These are phyloP conservation scores for Solanum medicagineum DNA, from an alignment of 257 asterid genomes.

Conservation along the genomic window DNA sequence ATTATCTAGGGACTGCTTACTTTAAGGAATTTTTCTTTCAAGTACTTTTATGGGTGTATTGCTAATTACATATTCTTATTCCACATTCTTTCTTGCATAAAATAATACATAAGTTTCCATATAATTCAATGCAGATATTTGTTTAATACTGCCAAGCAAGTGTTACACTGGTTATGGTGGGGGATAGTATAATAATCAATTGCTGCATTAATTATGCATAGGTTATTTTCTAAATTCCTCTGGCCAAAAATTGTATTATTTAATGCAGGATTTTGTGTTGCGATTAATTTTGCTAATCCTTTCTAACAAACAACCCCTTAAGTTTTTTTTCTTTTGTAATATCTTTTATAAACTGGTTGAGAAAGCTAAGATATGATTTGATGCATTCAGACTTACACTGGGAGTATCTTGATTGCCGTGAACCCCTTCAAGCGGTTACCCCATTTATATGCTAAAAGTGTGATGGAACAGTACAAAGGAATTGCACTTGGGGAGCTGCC, in stretches of 20 bases:
- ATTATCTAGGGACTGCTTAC: not conserved
- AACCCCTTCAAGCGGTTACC: conserved; percentile 75
- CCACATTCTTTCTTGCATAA: not conserved
- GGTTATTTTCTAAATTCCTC: not conserved
- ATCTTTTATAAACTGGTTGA: not conserved
- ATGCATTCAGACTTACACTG: conserved; percentile 72
- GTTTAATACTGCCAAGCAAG: not conserved
- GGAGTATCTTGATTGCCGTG: conserved; percentile 85
- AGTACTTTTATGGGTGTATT: not conserved
- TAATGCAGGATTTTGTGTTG: not conserved
- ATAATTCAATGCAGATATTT: not conserved
- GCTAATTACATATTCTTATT: not conserved
- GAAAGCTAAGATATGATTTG: not conserved
- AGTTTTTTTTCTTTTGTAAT: not conserved
- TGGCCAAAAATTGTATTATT: not conserved
- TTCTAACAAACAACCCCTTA: not conserved
- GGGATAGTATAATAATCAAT: not conserved
- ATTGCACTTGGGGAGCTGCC: conserved; percentile 61
- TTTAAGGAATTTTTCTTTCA: not conserved
- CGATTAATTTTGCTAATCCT: not conserved
- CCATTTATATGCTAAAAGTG: conserved; percentile 50
- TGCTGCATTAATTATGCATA: not conserved
- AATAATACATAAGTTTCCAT: not conserved
- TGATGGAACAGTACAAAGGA: conserved; percentile 75
- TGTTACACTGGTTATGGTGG: not conserved